Base-by-base conservation (phyloP, 1,284 basidiomycete species). In the Paramarasmius palmivorus region DNA sequence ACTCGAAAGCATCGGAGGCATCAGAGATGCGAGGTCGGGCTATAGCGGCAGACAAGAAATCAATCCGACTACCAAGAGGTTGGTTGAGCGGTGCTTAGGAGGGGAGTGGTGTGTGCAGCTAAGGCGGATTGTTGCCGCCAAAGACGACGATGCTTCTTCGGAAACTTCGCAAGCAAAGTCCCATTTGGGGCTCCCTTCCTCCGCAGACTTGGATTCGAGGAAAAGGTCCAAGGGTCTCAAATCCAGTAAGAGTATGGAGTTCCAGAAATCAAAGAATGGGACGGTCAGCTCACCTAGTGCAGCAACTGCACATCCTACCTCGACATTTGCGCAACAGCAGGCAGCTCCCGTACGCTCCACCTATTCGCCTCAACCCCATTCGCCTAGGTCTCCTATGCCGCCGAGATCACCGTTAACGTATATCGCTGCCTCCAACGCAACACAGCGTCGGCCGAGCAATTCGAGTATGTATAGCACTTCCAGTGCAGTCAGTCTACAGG, bases 21-120 rank as follows among this genome's bases (percentile, higher is more conserved):
- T 90, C 37, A 78, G 84, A 49, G 82, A 94, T 61, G 80, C 84
- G 3, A 78, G 85, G 49, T 46, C n/a, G 17, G 44, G 44, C 4
- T 46, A 46, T 32, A 46, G 14, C 7, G 44, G 44, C 35, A 89
- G 98, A 54, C 83, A 90, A 26, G 91, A 95, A 47, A 77, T 95
- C 57, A 89, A 86, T 55, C 72, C 91, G 0, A 98, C 95, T 0
- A 99, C 96, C 0, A 86, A 83, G 59, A 82, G 95, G 2, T 81
- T 99, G 10, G 95, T 98, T n/a, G 88, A 94, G 56, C 82, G 96
- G 29, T 98, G 95, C 69, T 78, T 98, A 22, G 73, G 77, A 7
- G 93, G 90, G 3, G 88, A 92, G 4, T 97, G 94, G 94, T 95
- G 92, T 73, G 82, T 86, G 3, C 80, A 87, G 38, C 70, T 84